Base-by-base conservation (phyloP, 2,329 filamentous ascomycete species). In the Penicillium hordei region DNA sequence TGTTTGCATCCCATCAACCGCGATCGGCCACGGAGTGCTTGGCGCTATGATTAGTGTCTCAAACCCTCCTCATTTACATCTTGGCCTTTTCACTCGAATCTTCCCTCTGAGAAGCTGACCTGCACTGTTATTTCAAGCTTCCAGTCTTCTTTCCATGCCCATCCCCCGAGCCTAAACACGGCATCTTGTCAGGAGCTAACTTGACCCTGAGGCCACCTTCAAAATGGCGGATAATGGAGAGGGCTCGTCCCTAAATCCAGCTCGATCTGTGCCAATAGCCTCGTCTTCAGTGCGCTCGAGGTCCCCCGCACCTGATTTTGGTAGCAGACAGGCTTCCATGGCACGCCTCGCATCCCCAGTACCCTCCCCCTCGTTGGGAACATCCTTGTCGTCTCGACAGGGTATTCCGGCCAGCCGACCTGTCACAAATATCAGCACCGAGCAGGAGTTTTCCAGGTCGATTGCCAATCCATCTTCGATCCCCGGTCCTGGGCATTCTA, bases 401-500 rank as follows among this genome's bases (percentile, higher is more conserved):
- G 61, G 70, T 78, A 64, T 63, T 69, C 67, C 69, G 69, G 65
- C 63, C 70, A n/a, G 66, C 78, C 36, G 64, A 55, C 64, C 64
- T 44, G 43, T 59, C 12, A 44, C 56, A 29, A 57, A 58, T 21
- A 80, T 79, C 21, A 75, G 29, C 39, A 40, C 86, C 57, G 82
- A 86, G 39, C 88, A 90, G 38, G 68, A 75, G 27, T 81, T 95
- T 38, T 81, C 55, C 15, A 53, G 88, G 9, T 87, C 85, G 58
- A 82, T 83, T 52, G 85, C 75, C 59, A 79, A 77, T 63, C 75
- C 75, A 62, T 83, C 85, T 23, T 88, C 85, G 49, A 76, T 86
- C 8, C 85, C 88, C 7, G 91, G 91, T 0, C 92, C 91, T 7
- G 91, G 91, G 25, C 85, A 92, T 48, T 97, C 93, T 27, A 93